Conservation (phyloP, 23 red algal genomes). For the Cyanidiococcus yangmingshanensis region DNA sequence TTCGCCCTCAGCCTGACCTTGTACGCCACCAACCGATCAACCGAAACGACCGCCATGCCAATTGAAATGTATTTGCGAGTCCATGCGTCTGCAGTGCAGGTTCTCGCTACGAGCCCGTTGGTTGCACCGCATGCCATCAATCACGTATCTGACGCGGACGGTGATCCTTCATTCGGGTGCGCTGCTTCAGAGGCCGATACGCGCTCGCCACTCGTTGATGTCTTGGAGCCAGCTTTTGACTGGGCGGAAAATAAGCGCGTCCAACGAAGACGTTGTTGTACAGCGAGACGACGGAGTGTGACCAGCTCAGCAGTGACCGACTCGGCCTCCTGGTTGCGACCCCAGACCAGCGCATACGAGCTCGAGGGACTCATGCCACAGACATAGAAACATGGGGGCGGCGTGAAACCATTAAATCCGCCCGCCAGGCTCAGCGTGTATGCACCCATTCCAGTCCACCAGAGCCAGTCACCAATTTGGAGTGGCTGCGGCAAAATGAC, state of each 20-base stretch:
- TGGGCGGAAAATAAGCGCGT: background rate
- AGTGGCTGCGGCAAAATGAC: constrained; percentile 39
- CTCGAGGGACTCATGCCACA: constrained; percentile 20
- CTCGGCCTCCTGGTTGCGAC: constrained; percentile 12
- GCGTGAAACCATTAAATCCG: constrained; percentile 25
- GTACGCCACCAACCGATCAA: too few species aligned
- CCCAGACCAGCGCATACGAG: constrained; percentile 19
- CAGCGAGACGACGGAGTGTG: background rate
- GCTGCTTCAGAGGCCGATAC: background rate
- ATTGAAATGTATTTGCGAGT: too few species aligned
- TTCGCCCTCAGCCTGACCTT: too few species aligned
- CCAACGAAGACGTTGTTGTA: background rate
- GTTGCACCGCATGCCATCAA: too few species aligned
- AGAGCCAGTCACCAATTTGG: constrained; percentile 63
- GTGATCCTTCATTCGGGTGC: too few species aligned
- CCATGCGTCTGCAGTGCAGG: too few species aligned
- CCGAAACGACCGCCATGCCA: too few species aligned
- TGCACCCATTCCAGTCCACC: constrained; percentile 71
- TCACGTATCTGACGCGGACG: too few species aligned
- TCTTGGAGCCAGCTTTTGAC: background rate
- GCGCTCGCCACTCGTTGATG: background rate
- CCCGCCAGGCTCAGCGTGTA: constrained; percentile 60
- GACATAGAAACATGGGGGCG: constrained; percentile 17
- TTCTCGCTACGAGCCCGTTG: too few species aligned
- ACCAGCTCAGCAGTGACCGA: background rate